Evolutionary conservation across 129 eudicot species (phyloP), one percentile per base, ranked within the genome.

Genomic region (Artemisia annua): DNA sequence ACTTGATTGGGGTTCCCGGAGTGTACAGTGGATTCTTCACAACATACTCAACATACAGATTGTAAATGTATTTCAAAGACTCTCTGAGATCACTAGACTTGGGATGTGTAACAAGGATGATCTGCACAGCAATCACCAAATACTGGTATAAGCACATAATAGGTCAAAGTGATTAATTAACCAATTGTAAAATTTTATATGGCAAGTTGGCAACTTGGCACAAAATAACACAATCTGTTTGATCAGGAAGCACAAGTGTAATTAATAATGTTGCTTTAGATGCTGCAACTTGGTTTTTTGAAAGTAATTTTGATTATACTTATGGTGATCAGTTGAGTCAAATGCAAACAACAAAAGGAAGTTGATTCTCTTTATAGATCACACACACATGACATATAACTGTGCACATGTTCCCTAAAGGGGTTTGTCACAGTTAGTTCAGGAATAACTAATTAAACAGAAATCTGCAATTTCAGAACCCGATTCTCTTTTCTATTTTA

Each of bases 1-100:
- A 90, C 99, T 80, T 84, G 66, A 95, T 95, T 57, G 96, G 96
- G 71, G 89, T 79, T 82, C 99, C 99, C 0, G 97, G 97, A 67
- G 93, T 83, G 74, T 91, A 95, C 22, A 95, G 82, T 5, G 99
- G 99, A 91, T 88, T 95, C 90, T 91, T 95, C 83, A 95, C 99
- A 68, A 95, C 97, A 82, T 95, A 95, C 73, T 95, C 99, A 78
- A 95, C 99, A 77, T 91, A 95, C 78, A 95, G 73, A 82, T 91
- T 95, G 85, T 95, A 95, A 19, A 95, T 91, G 83, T 95, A 88
- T 85, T 91, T 95, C 66, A 95, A 74, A 43, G 97, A 83, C 66
- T 95, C 99, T 83, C 97, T 87, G 54, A 95, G 87, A 85, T 95
- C 99, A 64, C 99, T 89, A 75, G 96, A 87, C 60, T 89, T 86